Conservation (phyloP, 768 basidiomycete species). For the Nidularia pulvinata region DNA sequence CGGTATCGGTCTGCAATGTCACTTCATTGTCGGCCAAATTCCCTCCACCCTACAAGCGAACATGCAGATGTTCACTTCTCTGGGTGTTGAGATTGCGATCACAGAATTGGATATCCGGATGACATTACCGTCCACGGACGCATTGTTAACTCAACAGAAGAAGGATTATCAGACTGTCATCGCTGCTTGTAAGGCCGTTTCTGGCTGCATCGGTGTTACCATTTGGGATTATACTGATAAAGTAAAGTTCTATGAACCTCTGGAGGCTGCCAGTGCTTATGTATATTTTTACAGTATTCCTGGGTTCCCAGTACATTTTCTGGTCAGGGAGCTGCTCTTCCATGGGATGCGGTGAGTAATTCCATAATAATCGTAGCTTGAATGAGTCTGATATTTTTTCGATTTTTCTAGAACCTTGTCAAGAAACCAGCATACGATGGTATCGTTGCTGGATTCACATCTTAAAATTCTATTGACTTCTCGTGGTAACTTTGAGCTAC, state of each 20-base stretch:
- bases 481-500: too few species aligned
- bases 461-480: not conserved
- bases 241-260: slow-evolving; percentile 9
- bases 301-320: slow-evolving; percentile 34
- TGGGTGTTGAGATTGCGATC: slow-evolving; percentile 53
- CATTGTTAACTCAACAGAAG: slow-evolving; percentile 48
- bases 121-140: slow-evolving; percentile 45
- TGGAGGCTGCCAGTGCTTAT: not conserved
- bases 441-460: slow-evolving; percentile 22
- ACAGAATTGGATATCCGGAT: slow-evolving; percentile 55
- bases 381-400: slow-evolving; percentile 16
- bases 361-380: not conserved
- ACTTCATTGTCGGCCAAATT: slow-evolving; percentile 46
- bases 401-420: slow-evolving; percentile 26
- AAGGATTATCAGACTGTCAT: slow-evolving; percentile 56
- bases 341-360: slow-evolving; percentile 30
- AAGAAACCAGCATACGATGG: slow-evolving; percentile 38
- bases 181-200: slow-evolving; percentile 44
- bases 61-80: slow-evolving; percentile 40
- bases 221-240: slow-evolving; percentile 44
- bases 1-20: slow-evolving; percentile 48
- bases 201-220: slow-evolving; percentile 37
- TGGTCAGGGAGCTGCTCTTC: slow-evolving; percentile 35
- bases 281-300: slow-evolving; percentile 22
- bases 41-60: slow-evolving; percentile 36